Evolutionary conservation across 192 early-diverging fungal genomes (phyloP), one percentile per base, ranked within the genome.

Genomic region (Phlyctochytrium bullatum): DNA sequence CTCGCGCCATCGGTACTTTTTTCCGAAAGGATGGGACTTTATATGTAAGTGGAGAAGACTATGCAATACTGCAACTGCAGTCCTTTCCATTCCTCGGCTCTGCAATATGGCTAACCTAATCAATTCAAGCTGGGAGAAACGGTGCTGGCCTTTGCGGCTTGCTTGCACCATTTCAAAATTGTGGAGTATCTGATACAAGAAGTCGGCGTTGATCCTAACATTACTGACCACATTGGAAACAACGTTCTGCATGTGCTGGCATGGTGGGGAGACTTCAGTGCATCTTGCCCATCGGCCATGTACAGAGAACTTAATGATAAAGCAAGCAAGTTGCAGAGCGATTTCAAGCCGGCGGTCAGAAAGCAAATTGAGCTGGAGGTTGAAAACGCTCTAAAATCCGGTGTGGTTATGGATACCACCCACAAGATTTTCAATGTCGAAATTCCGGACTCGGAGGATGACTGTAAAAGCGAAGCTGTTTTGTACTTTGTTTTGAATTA

Each of bases 191-290:
- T 75, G 53, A 47, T 75, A 31, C 69, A 72, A 34, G 59, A 75
- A 1, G 66, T 10, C 3, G 36, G 36, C 1, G 61, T 62, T 25
- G 62, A 67, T 27, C 62, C 64, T 12, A 34, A n/a, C 32, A 59
- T 53, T 25, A 51, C 64, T 3, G 73, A 75, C 36, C 33, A 60
- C 34, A 52, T 67, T 27, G 73, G 68, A 35, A 75, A 75, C 73
- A 75, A 66, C 62, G 68, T 62, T 33, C 50, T 75, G 10, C 73
- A 75, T 62, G 40, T 72, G 16, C 50, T 75, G 56, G 73, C 73
- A 3, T 66, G 50, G 52, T 67, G 61, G 25, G 73, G 73, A 1
- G 36, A 66, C 34, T 47, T 14, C 40, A 47, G 40, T 47, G n/a
- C n/a, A n/a, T n/a, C n/a, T n/a, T n/a, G n/a, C n/a, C n/a, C n/a